Conservation (phyloP, 805 yeast species). For the Yamadazyma takamatsuzukensis region DNA sequence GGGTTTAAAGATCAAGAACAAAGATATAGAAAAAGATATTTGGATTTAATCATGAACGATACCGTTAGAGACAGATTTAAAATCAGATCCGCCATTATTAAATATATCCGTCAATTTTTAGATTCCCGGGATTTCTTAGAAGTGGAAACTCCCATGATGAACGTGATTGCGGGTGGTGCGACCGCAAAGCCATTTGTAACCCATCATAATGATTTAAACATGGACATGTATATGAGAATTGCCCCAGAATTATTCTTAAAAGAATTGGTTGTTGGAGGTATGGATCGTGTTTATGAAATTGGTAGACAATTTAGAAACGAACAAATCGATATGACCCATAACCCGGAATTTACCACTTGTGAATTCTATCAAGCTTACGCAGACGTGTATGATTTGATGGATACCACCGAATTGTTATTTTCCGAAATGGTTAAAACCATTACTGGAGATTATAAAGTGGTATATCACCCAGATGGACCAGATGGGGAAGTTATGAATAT, state of each 20-base stretch:
- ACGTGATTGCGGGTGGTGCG: conserved; percentile 98
- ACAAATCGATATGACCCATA: conserved; percentile 97
- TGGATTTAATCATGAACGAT: conserved; percentile 93
- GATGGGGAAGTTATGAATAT: conserved; percentile 73
- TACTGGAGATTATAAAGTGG: conserved; percentile 81
- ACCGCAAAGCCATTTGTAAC: conserved; percentile 98
- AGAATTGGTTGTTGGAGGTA: conserved; percentile 96
- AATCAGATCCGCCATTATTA: conserved; percentile 84
- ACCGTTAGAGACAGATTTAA: conserved; percentile 80
- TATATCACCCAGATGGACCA: conserved; percentile 93
- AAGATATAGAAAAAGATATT: conserved; percentile 94
- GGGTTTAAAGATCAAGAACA: conserved; percentile 98
- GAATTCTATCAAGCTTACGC: conserved; percentile 98
- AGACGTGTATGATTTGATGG: conserved; percentile 94
- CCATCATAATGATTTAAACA: conserved; percentile 93
- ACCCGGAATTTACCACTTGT: conserved; percentile 98
- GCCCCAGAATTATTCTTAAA: conserved; percentile 97
- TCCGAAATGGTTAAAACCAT: conserved; percentile 97
- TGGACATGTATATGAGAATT: conserved; percentile 97
- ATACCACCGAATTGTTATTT: conserved; percentile 86
- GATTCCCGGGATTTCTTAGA: conserved; percentile 85
- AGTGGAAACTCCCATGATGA: conserved; percentile 99
- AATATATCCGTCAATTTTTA: conserved; percentile 82
- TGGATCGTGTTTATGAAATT: conserved; percentile 97
- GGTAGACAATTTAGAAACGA: conserved; percentile 99